These are phyloP conservation scores for Rickenella mellea DNA, from an alignment of 768 basidiomycete genomes.

Conservation along the genomic window DNA sequence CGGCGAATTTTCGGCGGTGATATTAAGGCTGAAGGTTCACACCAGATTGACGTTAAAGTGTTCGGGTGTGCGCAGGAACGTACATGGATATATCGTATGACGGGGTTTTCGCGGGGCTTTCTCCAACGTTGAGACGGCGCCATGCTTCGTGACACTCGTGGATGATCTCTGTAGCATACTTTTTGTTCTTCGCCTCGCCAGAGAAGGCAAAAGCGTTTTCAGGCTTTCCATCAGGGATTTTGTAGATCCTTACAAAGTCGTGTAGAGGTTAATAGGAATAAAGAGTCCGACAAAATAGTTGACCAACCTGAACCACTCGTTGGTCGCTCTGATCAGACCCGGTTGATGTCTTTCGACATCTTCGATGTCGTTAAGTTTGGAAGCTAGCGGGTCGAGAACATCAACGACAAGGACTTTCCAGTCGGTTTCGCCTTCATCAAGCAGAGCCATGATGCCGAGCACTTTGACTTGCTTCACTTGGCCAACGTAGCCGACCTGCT, in stretches of 20 bases:
- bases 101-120: slow-evolving; percentile 62
- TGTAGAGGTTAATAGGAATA: slow-evolving; percentile 2
- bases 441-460: slow-evolving; percentile 98
- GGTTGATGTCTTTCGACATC: slow-evolving; percentile 98
- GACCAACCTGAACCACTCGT: slow-evolving; percentile 95
- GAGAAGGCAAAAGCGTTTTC: slow-evolving; percentile 99
- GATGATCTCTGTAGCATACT: slow-evolving; percentile 97
- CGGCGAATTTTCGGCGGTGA: slow-evolving; percentile 66
- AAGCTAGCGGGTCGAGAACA: slow-evolving; percentile 87
- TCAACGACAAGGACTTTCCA: slow-evolving; percentile 99
- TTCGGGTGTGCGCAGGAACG: slow-evolving; percentile 19
- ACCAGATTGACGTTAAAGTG: slow-evolving; percentile 2
- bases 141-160: slow-evolving; percentile 99
- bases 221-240: slow-evolving; percentile 91
- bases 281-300: slow-evolving; percentile 15
- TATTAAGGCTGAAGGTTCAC: slow-evolving; percentile 53
- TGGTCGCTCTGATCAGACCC: slow-evolving; percentile 91
- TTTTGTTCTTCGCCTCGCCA: slow-evolving; percentile 99
- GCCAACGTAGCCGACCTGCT: slow-evolving; percentile 93
- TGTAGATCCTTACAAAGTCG: slow-evolving; percentile 64
- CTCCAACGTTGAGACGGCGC: slow-evolving; percentile 84
- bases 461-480: slow-evolving; percentile 99
- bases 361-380: slow-evolving; percentile 97
- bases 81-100: slow-evolving; percentile 80
- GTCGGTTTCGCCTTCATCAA: slow-evolving; percentile 99